phyloP scores from a whole-genome alignment of 495 filamentous ascomycete genomes.

The Tuber magnatum region DNA sequence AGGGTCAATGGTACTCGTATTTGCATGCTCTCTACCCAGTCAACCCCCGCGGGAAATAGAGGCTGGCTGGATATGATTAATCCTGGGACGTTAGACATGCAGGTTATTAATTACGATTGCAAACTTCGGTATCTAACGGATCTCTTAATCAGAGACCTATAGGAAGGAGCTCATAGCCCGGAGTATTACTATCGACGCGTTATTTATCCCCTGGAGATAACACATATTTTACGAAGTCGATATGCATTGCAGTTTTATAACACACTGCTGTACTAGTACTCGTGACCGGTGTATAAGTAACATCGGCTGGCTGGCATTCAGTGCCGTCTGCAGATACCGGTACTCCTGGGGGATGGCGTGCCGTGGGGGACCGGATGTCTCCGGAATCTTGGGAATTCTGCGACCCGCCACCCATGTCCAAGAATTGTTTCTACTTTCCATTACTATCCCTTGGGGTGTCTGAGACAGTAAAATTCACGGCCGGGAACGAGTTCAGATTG shows the following conservation, averaged over 20 bases:
- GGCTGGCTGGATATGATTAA: neutral
- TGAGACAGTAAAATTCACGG: too few species aligned
- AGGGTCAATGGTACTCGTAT: too few species aligned
- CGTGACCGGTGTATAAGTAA: neutral
- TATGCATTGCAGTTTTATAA: neutral
- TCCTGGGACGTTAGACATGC: neutral
- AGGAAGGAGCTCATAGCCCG: neutral
- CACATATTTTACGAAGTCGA: neutral
- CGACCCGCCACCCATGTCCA: neutral
- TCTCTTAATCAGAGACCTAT: neutral
- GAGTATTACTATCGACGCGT: neutral
- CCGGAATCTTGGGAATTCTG: neutral
- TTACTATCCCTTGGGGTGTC: neutral
- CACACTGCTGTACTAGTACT: neutral
- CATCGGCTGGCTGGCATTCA: neutral
- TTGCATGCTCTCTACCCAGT: neutral
- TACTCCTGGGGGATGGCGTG: neutral
- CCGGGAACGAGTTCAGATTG: too few species aligned
- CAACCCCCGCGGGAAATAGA: neutral
- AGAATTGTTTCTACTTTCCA: neutral
- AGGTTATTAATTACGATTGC: neutral
- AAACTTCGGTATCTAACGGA: neutral
- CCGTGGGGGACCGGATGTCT: neutral
- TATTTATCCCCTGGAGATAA: neutral
- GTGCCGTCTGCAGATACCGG: neutral